Base-by-base conservation (phyloP, 208 protist genomes). In the Trypanosoma cruzi region DNA sequence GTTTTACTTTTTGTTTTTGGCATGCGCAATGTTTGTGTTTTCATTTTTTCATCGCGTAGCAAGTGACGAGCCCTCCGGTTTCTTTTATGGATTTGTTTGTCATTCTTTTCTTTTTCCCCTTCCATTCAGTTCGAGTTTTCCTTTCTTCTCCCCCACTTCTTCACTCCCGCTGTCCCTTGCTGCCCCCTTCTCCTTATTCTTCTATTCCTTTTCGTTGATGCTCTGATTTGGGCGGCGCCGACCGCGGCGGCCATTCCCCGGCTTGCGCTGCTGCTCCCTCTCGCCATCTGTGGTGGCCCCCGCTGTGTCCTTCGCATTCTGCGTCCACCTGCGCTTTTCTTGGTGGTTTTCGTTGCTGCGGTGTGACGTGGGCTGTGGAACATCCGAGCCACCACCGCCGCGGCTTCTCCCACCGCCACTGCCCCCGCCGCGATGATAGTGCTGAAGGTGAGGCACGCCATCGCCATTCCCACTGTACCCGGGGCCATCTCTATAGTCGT, bases 401-500 rank as follows among this genome's bases (percentile, higher is more conserved):
- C 55, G 54, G 18, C 26, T 13, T 20, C 63, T 58, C 48, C 61
- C 22, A 24, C 54, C 37, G 20, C 64, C 64, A 28, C 57, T 22
- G 49, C 60, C 16, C 22, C 68, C 42, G 16, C 61, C 67, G 22
- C 68, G 48, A 22, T 61, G 24, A 42, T 32, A 24, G 28, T 56
- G 40, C 4, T 11, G n/a, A 0, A 11, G 32, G 28, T 36, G 10
- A 20, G 20, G 26, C 29, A 28, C 22, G 10, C 18, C 16, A 24
- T 40, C 49, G 26, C 34, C 52, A 40, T 60, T 58, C 24, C 20
- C 48, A 28, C 28, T 28, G 42, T 68, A 53, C 20, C 31, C 55
- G 36, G 63, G 31, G 36, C 61, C 68, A 28, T 75, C 58, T 8
- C 66, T 59, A 49, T 67, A 64, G 32, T 75, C 68, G 26, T 69